A percentile compares a stretch with the other conserved stretches of the same genome.
phyloP scores from a whole-genome alignment of 1,139 yeast species.

The Pichia sp. region DNA sequence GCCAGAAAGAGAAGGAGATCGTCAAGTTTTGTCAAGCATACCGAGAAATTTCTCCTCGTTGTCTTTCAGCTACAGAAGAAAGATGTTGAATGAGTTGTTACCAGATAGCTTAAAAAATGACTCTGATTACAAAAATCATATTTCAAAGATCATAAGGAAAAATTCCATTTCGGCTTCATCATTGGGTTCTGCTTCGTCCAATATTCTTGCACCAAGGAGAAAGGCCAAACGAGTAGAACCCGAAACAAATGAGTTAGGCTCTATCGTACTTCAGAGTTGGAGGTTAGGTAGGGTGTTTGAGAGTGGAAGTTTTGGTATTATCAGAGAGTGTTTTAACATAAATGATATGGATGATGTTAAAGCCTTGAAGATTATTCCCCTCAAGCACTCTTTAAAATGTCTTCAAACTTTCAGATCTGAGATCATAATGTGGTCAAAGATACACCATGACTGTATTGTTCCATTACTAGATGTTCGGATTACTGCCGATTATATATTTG shows the following conservation, averaged over 20 bases:
- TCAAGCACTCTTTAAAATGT: slow-evolving; percentile 39
- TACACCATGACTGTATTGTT: slow-evolving; percentile 62
- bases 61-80: slow-evolving; percentile 67
- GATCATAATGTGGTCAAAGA: slow-evolving; percentile 65
- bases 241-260: slow-evolving; percentile 56
- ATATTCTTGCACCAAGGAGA: slow-evolving; percentile 1
- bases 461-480: slow-evolving; percentile 60
- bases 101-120: slow-evolving; percentile 37
- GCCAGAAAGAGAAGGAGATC: slow-evolving; percentile 29
- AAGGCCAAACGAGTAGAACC: slow-evolving; percentile 14
- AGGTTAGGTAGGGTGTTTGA: slow-evolving; percentile 76
- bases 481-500: slow-evolving; percentile 59
- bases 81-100: slow-evolving; percentile 49
- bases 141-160: slow-evolving; percentile 28
- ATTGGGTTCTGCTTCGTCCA: slow-evolving; percentile 6
- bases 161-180: slow-evolving; percentile 19
- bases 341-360: slow-evolving; percentile 32
- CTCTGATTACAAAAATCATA: slow-evolving; percentile 30
- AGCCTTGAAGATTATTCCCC: slow-evolving; percentile 76
- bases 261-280: slow-evolving; percentile 49
- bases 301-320: slow-evolving; percentile 87
- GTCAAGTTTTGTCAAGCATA: slow-evolving; percentile 22
- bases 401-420: slow-evolving; percentile 62
- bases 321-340: slow-evolving; percentile 50
- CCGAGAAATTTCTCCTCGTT: slow-evolving; percentile 60